phyloP scores from a whole-genome alignment of 2,329 filamentous ascomycete genomes.

The Clarireedia paspali region DNA sequence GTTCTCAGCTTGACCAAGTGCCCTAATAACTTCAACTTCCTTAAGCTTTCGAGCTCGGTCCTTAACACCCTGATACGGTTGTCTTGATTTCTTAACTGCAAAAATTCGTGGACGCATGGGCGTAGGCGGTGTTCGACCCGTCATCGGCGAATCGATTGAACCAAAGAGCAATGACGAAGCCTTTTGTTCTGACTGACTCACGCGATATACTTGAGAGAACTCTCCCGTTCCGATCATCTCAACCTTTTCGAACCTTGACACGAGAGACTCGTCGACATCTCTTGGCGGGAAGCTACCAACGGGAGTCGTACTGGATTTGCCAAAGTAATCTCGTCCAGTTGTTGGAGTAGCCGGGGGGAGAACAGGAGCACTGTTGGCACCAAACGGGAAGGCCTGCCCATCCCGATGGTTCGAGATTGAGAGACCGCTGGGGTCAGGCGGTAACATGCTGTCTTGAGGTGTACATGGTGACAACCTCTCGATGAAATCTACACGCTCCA shows the following conservation, averaged over 20 bases:
- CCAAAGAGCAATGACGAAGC: conserved; percentile 36
- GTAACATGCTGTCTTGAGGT: conserved; percentile 65
- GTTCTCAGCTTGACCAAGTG: conserved; percentile 75
- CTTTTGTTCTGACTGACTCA: conserved; percentile 41
- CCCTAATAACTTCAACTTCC: conserved; percentile 72
- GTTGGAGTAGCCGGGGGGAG: conserved; percentile 80
- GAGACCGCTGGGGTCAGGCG: conserved; percentile 73
- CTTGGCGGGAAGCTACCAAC: conserved; percentile 62
- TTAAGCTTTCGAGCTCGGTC: conserved; percentile 79
- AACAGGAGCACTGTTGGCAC: conserved; percentile 33
- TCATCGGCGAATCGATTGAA: conserved; percentile 37
- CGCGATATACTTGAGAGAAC: conserved; percentile 87
- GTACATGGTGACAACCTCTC: conserved; percentile 60
- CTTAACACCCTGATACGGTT: conserved; percentile 67
- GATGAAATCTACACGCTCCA: conserved; percentile 46
- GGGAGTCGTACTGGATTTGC: conserved; percentile 57
- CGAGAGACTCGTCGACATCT: conserved; percentile 68
- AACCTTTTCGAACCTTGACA: conserved; percentile 71
- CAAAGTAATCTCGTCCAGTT: conserved; percentile 45
- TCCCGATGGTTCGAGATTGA: conserved; percentile 64
- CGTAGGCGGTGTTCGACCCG: conserved; percentile 43
- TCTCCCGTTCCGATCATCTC: conserved; percentile 79
- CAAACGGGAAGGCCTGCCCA: conserved; percentile 15
- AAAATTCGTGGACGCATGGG: conserved; percentile 57
- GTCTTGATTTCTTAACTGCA: conserved; percentile 89